Percentiles rank a stretch among this genome's conserved stretches.
phyloP scores from a whole-genome alignment of 1,284 basidiomycete genomes.

The Peniophora sp. region DNA sequence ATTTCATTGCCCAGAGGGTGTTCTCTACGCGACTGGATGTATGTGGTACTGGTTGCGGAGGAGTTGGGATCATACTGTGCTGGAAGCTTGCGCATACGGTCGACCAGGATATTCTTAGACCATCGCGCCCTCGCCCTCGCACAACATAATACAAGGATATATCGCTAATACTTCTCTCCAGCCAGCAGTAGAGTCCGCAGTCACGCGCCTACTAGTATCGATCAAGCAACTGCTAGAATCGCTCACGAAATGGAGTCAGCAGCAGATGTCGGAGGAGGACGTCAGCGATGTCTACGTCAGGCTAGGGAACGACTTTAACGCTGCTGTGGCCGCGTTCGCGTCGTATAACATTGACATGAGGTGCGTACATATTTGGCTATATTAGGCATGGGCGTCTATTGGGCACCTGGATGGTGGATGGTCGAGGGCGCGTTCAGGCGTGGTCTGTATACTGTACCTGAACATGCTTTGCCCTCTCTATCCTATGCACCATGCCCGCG shows the following conservation, averaged over 20 bases:
- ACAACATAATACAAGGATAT: no score
- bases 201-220: constrained; percentile 88
- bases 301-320: constrained; percentile 96
- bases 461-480: neutral
- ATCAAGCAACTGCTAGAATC: constrained; percentile 93
- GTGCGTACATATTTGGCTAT: constrained; percentile 42
- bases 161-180: constrained; percentile 14
- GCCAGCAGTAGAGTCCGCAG: constrained; percentile 84
- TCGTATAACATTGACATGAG: constrained; percentile 85
- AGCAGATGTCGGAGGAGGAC: constrained; percentile 68
- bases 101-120: no score
- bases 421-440: no score
- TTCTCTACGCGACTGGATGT: no score
- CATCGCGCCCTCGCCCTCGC: no score
- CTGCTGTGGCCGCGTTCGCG: constrained; percentile 84
- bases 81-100: no score
- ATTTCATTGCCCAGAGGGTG: no score
- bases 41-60: no score
- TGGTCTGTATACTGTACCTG: neutral
- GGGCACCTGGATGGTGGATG: no score
- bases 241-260: constrained; percentile 82
- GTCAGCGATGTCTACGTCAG: constrained; percentile 97
- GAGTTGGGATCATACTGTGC: no score
- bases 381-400: neutral
- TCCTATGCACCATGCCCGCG: no score